Percentiles rank a stretch among this genome's conserved stretches.
phyloP scores from a whole-genome alignment of 1,284 basidiomycete genomes.

The Boletellus deceptivus region DNA sequence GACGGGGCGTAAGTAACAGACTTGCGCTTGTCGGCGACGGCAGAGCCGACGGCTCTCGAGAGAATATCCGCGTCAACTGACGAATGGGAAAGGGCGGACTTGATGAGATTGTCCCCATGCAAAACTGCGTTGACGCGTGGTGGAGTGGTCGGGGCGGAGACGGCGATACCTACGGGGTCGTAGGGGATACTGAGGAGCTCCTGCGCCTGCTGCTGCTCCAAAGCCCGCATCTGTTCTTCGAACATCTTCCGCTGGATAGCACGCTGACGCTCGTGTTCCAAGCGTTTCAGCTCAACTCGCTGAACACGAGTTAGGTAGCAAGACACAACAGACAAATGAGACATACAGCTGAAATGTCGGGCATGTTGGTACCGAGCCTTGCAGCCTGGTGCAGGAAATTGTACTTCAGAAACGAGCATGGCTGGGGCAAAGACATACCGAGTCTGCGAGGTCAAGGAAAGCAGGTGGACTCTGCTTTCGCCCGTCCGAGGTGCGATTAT shows the following conservation, averaged over 20 bases:
- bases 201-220: conserved; percentile 89
- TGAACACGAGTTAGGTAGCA: conserved; percentile 32
- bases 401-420: conserved; percentile 22
- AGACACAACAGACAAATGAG: neutral
- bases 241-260: conserved; percentile 83
- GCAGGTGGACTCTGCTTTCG: conserved; percentile 83
- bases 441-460: conserved; percentile 87
- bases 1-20: conserved; percentile 81
- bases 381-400: conserved; percentile 52
- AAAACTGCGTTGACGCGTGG: conserved; percentile 70
- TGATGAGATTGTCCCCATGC: conserved; percentile 48
- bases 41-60: conserved; percentile 63
- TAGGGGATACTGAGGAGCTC: conserved; percentile 73
- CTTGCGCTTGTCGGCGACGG: conserved; percentile 72
- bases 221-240: conserved; percentile 89
- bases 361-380: conserved; percentile 78
- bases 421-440: conserved; percentile 50
- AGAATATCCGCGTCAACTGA: conserved; percentile 60
- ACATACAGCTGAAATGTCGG: conserved; percentile 77
- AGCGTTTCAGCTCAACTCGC: conserved; percentile 87
- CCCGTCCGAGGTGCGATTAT: conserved; percentile 66
- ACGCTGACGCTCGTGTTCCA: conserved; percentile 88
- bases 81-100: conserved; percentile 43
- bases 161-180: conserved; percentile 60
- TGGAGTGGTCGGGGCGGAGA: conserved; percentile 80